Evolutionary conservation across 2,329 filamentous ascomycete genomes (phyloP).

Genomic region (Monosporascus sp.): DNA sequence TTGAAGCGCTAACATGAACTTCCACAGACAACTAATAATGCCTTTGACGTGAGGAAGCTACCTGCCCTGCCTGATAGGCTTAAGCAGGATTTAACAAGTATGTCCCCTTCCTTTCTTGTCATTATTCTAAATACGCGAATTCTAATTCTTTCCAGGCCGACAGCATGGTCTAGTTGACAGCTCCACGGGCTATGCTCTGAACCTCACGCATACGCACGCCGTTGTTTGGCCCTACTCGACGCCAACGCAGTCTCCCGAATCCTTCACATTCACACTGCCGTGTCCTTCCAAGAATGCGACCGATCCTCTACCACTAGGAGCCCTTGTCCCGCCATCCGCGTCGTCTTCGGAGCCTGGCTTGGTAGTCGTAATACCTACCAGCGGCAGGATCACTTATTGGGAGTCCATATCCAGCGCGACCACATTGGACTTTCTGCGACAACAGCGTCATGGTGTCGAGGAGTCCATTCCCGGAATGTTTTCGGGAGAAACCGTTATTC

Average conservation of each 20-base stretch:
- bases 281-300: slow-evolving; percentile 61
- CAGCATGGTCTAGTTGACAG: slow-evolving; percentile 64
- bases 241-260: slow-evolving; percentile 64
- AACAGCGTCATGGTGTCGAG: slow-evolving; percentile 76
- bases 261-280: slow-evolving; percentile 75
- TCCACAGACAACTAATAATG: slow-evolving; percentile 71
- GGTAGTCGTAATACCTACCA: slow-evolving; percentile 77
- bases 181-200: slow-evolving; percentile 68
- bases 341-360: slow-evolving; percentile 79
- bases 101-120: slow-evolving; percentile 23
- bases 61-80: slow-evolving; percentile 77
- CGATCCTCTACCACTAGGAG: slow-evolving; percentile 75
- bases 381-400: slow-evolving; percentile 88
- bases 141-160: slow-evolving; percentile 40
- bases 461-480: slow-evolving; percentile 68
- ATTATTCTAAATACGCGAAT: background rate
- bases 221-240: slow-evolving; percentile 85
- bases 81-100: slow-evolving; percentile 61
- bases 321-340: slow-evolving; percentile 74
- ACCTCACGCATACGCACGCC: slow-evolving; percentile 75
- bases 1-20: slow-evolving; percentile 12
- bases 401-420: slow-evolving; percentile 89
- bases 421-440: slow-evolving; percentile 75
- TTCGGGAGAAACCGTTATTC: slow-evolving; percentile 70
- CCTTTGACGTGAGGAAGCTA: slow-evolving; percentile 80